Percentiles rank a stretch among this genome's conserved stretches.
These are phyloP conservation scores for Silybum marianum DNA, from an alignment of 129 eudicot genomes.

Conservation along the genomic window DNA sequence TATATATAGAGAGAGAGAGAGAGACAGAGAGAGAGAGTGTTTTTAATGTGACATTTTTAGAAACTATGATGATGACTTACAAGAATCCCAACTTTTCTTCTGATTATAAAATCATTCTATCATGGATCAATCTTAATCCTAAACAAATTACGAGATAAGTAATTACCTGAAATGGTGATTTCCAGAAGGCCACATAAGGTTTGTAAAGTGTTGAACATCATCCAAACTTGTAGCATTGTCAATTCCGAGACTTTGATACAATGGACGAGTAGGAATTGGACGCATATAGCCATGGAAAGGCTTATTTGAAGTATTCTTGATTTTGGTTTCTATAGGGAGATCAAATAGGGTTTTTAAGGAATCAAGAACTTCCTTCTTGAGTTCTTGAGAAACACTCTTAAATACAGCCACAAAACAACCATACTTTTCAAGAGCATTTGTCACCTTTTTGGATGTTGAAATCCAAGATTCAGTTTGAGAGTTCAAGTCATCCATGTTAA, in stretches of 20 bases:
- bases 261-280: not conserved
- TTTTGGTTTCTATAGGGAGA: constrained; percentile 1
- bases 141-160: not conserved
- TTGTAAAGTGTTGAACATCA: not conserved
- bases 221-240: not conserved
- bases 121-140: not conserved
- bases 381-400: not conserved
- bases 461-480: not conserved
- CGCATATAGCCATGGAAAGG: constrained; percentile 10
- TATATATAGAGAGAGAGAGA: no score
- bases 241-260: not conserved
- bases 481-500: not conserved
- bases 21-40: no score
- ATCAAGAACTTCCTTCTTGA: not conserved
- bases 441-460: not conserved
- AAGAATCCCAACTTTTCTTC: not conserved
- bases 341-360: constrained; percentile 2
- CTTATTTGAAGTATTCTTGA: not conserved
- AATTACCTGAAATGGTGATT: constrained; percentile 5
- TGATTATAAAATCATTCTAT: no score
- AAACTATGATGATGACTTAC: no score
- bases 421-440: not conserved
- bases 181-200: constrained; percentile 16
- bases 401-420: not conserved
- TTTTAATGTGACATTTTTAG: no score